Base-by-base conservation (phyloP, 306 rosid species). In the Prunus kanzakura region DNA sequence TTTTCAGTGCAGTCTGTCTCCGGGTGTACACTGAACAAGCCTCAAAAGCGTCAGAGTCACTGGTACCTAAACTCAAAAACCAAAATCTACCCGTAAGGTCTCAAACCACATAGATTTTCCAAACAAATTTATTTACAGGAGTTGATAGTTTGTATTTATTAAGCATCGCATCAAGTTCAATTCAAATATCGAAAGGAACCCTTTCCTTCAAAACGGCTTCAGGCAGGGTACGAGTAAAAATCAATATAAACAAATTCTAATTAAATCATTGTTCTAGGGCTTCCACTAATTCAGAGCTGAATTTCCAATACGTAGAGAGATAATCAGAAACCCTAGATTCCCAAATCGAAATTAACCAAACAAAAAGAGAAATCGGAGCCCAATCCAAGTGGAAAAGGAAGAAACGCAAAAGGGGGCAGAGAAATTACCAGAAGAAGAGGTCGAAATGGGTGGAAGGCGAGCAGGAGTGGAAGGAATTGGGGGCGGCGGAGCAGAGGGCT, bases 1-100 rank as follows among this genome's bases (percentile, higher is more conserved):
- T 70, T 87, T 83, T 77, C 25, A 77, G 32, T 23, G 84, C 23
- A 66, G 76, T 49, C 11, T 38, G 67, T 65, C 78, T 80, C 46
- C 85, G 68, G 41, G 69, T 67, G 57, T 76, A 82, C 27, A 78
- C 82, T 16, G 96, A 79, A 68, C 69, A 67, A 70, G 88, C 82
- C 82, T 76, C 88, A 27, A 69, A 60, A 61, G 49, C 76, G 63
- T 82, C 88, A 57, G 6, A 25, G 74, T 61, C 86, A 69, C 80
- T 52, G 30, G 38, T 18, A 64, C 76, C 93, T 84, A 74, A 71
- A 79, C 49, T 43, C 79, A 71, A 64, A 76, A 49, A 71, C 54
- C 38, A 3, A 0, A 69, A 77, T 30, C 11, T 27, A 58, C 50
- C 49, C 22, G 35, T 50, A 14, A 60, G 54, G 41, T 72, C 60